Base-by-base conservation (phyloP, 2,329 filamentous ascomycete genomes). In the Colletotrichum endophyticum region DNA sequence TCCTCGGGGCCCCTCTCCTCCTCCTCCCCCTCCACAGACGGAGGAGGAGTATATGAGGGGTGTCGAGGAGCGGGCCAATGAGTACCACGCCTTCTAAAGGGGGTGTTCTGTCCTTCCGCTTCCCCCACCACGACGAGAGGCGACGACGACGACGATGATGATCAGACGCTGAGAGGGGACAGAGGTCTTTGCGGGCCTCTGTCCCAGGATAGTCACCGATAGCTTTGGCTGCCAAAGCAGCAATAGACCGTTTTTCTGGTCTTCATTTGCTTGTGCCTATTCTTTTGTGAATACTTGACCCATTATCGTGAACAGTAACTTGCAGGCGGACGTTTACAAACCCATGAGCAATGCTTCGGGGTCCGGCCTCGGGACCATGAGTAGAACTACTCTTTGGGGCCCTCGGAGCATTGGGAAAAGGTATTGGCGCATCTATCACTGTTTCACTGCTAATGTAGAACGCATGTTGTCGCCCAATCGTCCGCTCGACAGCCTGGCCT, bases 1-100 rank as follows among this genome's bases (percentile, higher is more conserved):
- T 64, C 73, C 73, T 16, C 70, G 63, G 30, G 61, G 73, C 56
- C 30, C 73, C 16, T 62, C n/a, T 39, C 57, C 73, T n/a, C 73
- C 73, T 64, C 70, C 13, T 27, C 22, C 19, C 32, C 73, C 63
- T n/a, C 73, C 69, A 3, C 66, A 73, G 16, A 76, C 73, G 7
- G 59, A 72, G 32, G 72, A 25, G 19, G 72, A 75, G 59, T 66
- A 72, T 2, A 66, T 72, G 59, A 30, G 49, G 22, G 27, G 53
- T 13, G 12, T 76, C 19, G 57, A 68, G 32, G 70, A 73, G 56
- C 16, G 36, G 4, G 34, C 32, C 7, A 34, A 16, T 1, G 36
- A 68, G 70, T 68, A 73, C 57, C n/a, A 22, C 5, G 59, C 30
- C 30, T 72, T 25, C 11, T 61, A 25, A 36, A 49, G 3, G 39